phyloP scores from a whole-genome alignment of 441 rosid genomes.

The Dalechampia spathulata region DNA sequence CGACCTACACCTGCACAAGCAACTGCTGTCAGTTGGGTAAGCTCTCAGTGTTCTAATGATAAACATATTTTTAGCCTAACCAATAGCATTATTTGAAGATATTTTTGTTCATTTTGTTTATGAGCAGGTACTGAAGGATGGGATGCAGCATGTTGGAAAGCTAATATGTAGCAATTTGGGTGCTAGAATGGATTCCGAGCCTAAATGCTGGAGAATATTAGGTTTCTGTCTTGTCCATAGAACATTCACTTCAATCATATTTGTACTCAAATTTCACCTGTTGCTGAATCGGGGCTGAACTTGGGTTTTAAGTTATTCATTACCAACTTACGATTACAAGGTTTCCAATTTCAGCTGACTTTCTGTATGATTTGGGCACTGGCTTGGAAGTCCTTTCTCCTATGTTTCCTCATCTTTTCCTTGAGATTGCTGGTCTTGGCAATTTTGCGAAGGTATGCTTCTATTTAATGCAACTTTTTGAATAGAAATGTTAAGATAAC shows the following conservation, averaged over 20 bases:
- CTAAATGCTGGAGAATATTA: constrained; percentile 85
- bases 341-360: constrained; percentile 63
- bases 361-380: constrained; percentile 85
- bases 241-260: not conserved
- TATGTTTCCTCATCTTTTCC: constrained; percentile 82
- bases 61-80: not conserved
- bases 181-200: constrained; percentile 97
- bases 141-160: constrained; percentile 95
- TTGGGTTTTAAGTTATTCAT: constrained; percentile 3
- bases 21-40: constrained; percentile 97
- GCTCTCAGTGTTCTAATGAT: constrained; percentile 15
- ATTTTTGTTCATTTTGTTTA: constrained; percentile 10
- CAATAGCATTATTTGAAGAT: not conserved
- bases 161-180: constrained; percentile 91
- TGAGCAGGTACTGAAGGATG: constrained; percentile 78
- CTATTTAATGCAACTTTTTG: not conserved
- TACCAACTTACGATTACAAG: not conserved
- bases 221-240: constrained; percentile 36
- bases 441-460: constrained; percentile 78
- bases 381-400: constrained; percentile 93
- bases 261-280: not conserved
- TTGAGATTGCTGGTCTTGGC: constrained; percentile 94
- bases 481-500: not conserved
- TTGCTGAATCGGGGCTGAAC: not conserved
- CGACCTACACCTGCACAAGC: constrained; percentile 95